These are phyloP conservation scores for Colletotrichum magnum DNA, from an alignment of 2,329 filamentous ascomycete species.

Conservation along the genomic window DNA sequence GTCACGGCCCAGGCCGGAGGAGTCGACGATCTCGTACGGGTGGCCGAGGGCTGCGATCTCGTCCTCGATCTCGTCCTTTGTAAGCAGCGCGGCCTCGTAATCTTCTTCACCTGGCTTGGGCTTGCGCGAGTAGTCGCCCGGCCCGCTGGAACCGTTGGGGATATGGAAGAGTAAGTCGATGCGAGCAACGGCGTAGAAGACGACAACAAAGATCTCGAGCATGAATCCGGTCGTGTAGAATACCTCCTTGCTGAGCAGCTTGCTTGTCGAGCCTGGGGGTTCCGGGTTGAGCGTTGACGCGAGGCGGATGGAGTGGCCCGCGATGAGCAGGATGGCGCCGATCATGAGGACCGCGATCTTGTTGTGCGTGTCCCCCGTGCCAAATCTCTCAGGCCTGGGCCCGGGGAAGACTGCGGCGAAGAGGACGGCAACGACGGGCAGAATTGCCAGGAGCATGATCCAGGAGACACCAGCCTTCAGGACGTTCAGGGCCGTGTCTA, in stretches of 20 bases:
- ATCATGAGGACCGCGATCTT: constrained; percentile 50
- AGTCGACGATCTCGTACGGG: constrained; percentile 35
- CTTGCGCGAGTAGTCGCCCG: constrained; percentile 53
- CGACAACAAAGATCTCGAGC: constrained; percentile 49
- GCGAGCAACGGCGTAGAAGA: constrained; percentile 46
- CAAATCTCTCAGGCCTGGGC: constrained; percentile 50
- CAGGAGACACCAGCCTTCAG: constrained; percentile 44
- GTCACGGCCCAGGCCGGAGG: constrained; percentile 28
- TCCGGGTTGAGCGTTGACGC: constrained; percentile 45
- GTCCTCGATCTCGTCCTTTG: constrained; percentile 34
- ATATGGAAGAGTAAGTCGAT: constrained; percentile 50
- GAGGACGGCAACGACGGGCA: constrained; percentile 44
- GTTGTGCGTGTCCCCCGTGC: constrained; percentile 46
- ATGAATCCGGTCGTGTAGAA: constrained; percentile 54
- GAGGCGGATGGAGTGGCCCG: constrained; percentile 44
- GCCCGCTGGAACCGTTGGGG: constrained; percentile 46
- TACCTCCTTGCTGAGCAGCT: constrained; percentile 49
- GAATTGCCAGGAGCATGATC: constrained; percentile 44
- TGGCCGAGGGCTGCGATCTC: constrained; percentile 26
- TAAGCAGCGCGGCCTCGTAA: constrained; percentile 34
- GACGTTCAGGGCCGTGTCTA: constrained; percentile 35
- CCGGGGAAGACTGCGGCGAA: constrained; percentile 46
- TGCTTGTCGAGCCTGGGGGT: constrained; percentile 41
- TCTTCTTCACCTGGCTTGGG: constrained; percentile 60
- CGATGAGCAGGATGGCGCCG: constrained; percentile 39